phyloP scores from a whole-genome alignment of 768 basidiomycete genomes.

The Trametes cingulata region DNA sequence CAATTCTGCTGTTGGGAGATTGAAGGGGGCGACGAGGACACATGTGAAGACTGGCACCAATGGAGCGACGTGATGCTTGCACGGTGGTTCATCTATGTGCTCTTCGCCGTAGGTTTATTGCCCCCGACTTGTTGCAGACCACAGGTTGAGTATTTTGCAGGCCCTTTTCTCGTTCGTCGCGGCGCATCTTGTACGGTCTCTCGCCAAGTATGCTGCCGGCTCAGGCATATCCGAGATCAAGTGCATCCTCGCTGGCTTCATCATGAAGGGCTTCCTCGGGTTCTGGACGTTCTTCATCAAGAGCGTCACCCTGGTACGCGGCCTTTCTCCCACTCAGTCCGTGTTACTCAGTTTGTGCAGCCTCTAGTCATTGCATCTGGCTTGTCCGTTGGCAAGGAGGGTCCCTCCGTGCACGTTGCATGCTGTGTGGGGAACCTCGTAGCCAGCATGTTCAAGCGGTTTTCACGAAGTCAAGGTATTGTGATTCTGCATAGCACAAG shows the following conservation, averaged over 20 bases:
- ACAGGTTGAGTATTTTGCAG: constrained; percentile 41
- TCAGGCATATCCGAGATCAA: constrained; percentile 99
- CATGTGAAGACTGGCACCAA: constrained; percentile 88
- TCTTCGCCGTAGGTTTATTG: constrained; percentile 73
- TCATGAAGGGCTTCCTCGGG: constrained; percentile 94
- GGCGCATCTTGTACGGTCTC: constrained; percentile 82
- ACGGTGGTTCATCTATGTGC: constrained; percentile 83
- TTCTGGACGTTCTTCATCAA: constrained; percentile 92
- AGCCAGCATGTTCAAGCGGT: constrained; percentile 79
- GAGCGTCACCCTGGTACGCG: constrained; percentile 83
- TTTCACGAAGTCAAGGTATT: constrained; percentile 86
- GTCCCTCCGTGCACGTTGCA: constrained; percentile 96
- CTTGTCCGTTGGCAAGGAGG: constrained; percentile 96
- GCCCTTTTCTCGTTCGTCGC: constrained; percentile 81
- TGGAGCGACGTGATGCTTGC: constrained; percentile 78
- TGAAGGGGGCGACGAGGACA: constrained; percentile 73
- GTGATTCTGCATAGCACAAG: constrained; percentile 4
- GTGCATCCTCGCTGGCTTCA: constrained; percentile 94
- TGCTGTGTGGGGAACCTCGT: constrained; percentile 91
- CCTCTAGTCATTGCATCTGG: constrained; percentile 97
- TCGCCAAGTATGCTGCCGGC: constrained; percentile 95
- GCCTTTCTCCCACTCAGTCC: not conserved
- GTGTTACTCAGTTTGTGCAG: constrained; percentile 42
- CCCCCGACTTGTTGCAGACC: not conserved
- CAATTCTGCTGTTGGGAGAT: constrained; percentile 99